Base-by-base conservation (phyloP, 306 rosid genomes). In the Cicer yamashitae region DNA sequence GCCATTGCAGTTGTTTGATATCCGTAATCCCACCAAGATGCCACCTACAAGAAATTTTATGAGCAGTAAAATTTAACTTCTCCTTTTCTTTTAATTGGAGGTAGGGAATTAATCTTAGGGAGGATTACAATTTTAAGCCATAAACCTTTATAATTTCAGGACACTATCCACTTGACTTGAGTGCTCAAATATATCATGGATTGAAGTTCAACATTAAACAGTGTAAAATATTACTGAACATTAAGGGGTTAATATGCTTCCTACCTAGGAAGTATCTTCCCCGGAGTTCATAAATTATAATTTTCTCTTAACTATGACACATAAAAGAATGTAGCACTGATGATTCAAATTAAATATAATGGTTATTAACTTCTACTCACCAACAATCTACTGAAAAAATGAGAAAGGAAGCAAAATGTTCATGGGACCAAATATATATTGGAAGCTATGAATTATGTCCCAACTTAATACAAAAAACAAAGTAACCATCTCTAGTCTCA, bases 1-100 rank as follows among this genome's bases (percentile, higher is more conserved):
- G 99, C 99, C 99, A 96, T 96, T 62, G 99, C 99, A 79, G 99
- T 96, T 61, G 99, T 96, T 88, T 96, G 99, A 82, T 96, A 96
- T 48, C 99, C 99, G 79, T 96, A 96, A 70, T 96, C 99, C 99
- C 99, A 96, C 99, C 99, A 96, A 65, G 99, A 96, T 6, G 99
- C 99, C 86, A 96, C 99, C 99, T 96, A 78, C 65, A 84, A 82
- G 54, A 77, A 64, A 56, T 53, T 71, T 76, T 64, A 71, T 52
- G 53, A 65, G 76, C 64, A 46, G 66, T 64, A 75, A 54, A 17
- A 48, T 80, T 67, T 59, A 64, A 50, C 69, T 63, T 52, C 40
- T 74, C 57, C 38, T 34, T 30, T 43, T n/a, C n/a, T n/a, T 76
- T 70, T 6, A 57, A 52, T 39, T 61, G 80, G 43, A 15, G 17